Conservation (phyloP, 129 eudicot genomes). For the carrot (Daucus carota) region DH1_v3.0 NC_030382.2:55634001-55634500, state of each 20-base stretch:
- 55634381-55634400: slow-evolving; percentile 8
- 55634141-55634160: no score
- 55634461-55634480: slow-evolving; percentile 17
- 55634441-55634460: slow-evolving; percentile 12
- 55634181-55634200: no score
- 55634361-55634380: slow-evolving; percentile 22
- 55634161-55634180: no score
- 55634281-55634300: slow-evolving; percentile 8
- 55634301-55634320: neutral
- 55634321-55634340: slow-evolving; percentile 17
- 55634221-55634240: slow-evolving; percentile 17
- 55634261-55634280: slow-evolving; percentile 19
- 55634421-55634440: slow-evolving; percentile 1
- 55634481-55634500: slow-evolving; percentile 10
- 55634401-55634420: slow-evolving; percentile 16
- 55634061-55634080: no score
- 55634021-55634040: neutral
- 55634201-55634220: neutral
- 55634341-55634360: slow-evolving; percentile 17
- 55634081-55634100: no score
- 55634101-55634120: no score
- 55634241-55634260: slow-evolving; percentile 16
- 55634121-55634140: no score
- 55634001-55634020: neutral
- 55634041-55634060: no score